phyloP scores from a whole-genome alignment of 164 flowering plant genomes.

The Dillenia turbinata region DNA sequence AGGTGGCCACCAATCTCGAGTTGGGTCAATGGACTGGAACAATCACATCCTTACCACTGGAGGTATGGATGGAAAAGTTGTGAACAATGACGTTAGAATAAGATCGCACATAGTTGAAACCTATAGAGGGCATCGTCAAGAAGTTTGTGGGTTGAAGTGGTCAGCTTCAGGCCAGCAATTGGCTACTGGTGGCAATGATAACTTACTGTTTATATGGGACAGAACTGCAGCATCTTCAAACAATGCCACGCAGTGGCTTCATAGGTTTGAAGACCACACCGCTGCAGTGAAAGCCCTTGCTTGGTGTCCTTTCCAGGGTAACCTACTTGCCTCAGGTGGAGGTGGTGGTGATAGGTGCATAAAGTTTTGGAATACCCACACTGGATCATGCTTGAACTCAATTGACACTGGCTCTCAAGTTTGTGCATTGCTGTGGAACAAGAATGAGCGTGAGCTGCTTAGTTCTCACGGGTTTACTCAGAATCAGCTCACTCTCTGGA shows the following conservation, averaged over 20 bases:
- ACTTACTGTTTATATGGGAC: slow-evolving; percentile 62
- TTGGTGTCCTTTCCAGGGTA: slow-evolving; percentile 71
- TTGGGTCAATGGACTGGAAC: slow-evolving; percentile 63
- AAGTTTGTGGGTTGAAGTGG: slow-evolving; percentile 70
- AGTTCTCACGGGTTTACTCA: slow-evolving; percentile 63
- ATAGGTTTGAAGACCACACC: slow-evolving; percentile 58
- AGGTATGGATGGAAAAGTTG: slow-evolving; percentile 48
- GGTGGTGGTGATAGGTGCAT: slow-evolving; percentile 59
- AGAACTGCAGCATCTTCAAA: slow-evolving; percentile 34
- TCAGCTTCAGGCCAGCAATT: slow-evolving; percentile 57
- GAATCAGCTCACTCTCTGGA: slow-evolving; percentile 65
- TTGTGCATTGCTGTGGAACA: slow-evolving; percentile 60
- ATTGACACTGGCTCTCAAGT: slow-evolving; percentile 70
- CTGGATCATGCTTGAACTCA: slow-evolving; percentile 61
- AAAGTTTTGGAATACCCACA: slow-evolving; percentile 66
- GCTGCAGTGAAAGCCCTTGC: slow-evolving; percentile 71
- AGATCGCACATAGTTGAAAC: slow-evolving; percentile 46
- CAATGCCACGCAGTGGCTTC: slow-evolving; percentile 48
- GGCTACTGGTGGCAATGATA: slow-evolving; percentile 75
- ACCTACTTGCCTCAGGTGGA: slow-evolving; percentile 59
- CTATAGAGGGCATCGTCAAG: slow-evolving; percentile 54
- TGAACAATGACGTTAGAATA: slow-evolving; percentile 60
- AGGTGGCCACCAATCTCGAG: slow-evolving; percentile 48
- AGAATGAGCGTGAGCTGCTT: slow-evolving; percentile 51
- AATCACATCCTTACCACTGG: slow-evolving; percentile 56